phyloP scores from a whole-genome alignment of 2,329 filamentous ascomycete species.

The Hortaea werneckii region DNA sequence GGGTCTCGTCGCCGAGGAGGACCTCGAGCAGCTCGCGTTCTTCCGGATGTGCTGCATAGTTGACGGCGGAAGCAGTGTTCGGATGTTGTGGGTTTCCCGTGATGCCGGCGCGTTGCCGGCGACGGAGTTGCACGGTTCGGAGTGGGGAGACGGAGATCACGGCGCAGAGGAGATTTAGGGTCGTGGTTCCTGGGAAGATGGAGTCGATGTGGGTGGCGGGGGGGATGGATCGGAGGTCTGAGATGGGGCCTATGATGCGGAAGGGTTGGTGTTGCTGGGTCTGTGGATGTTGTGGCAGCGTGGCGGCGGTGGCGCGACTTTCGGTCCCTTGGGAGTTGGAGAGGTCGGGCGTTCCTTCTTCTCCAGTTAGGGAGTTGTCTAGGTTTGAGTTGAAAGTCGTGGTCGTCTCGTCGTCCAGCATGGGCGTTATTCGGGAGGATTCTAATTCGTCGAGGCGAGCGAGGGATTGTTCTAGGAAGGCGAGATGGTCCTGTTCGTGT shows the following conservation, averaged over 20 bases:
- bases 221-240: constrained; percentile 60
- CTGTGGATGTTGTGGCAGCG: background rate
- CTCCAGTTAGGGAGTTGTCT: constrained; percentile 1
- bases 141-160: constrained; percentile 62
- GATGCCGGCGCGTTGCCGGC: constrained; percentile 21
- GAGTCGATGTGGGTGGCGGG: constrained; percentile 52
- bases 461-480: constrained; percentile 73
- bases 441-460: constrained; percentile 56
- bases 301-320: background rate
- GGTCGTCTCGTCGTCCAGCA: constrained; percentile 18
- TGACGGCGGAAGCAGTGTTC: too few relatives aligned
- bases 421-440: constrained; percentile 47
- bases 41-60: constrained; percentile 3
- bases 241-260: constrained; percentile 40
- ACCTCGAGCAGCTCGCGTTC: constrained; percentile 61
- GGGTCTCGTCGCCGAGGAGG: constrained; percentile 76
- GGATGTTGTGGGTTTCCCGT: too few relatives aligned
- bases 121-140: constrained; percentile 55
- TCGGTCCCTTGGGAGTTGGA: background rate
- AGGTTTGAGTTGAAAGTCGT: constrained; percentile 14
- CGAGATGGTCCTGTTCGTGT: constrained; percentile 29
- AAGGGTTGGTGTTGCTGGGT: constrained; percentile 13
- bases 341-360: too few relatives aligned
- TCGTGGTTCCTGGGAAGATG: constrained; percentile 70
- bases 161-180: constrained; percentile 70